Base-by-base conservation (phyloP, 148 eudicot genomes). In the Rhododendron ovatum region DNA sequence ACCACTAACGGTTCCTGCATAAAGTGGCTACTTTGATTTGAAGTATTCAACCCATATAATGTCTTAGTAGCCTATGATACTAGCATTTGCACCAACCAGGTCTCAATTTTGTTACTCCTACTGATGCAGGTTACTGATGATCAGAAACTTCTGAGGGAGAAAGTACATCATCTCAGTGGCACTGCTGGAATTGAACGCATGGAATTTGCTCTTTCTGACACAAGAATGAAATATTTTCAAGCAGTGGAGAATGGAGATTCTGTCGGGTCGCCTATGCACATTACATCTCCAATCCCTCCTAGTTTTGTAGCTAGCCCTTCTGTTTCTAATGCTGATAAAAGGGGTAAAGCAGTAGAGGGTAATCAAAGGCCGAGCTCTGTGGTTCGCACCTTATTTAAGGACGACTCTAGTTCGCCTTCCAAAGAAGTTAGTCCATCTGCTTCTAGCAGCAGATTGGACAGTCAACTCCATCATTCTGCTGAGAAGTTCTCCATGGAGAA, bases 111-210 rank as follows among this genome's bases (percentile, higher is more conserved):
- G 28, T 85, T 59, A 59, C 53, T 69, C 24, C 24, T 87, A 73
- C 35, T 81, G 0, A 57, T 90, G 85, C 88, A 96, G 98, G 98
- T 98, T 57, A 85, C 87, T 71, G 95, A 93, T 63, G 99, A 98
- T 89, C 98, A 95, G 90, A 93, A 84, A 61, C 98, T 98, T 80
- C 88, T 98, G 77, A 98, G 93, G 85, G 96, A 91, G 73, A 98
- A 92, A 90, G 98, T 98, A 89, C 89, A 84, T 78, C 91, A 95
- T 86, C 93, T 95, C 59, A 90, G 95, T 91, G 99, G 99, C 81
- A 92, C 85, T 86, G 95, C 96, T 88, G 99, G 98, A 84, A 92
- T 97, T 88, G 89, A 89, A 85, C 94, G 95, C 13, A 92, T 97
- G 99, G 95, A 94, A 86, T 80, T 33, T 91, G 98, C 99, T 59